A percentile compares a stretch with the other conserved stretches of the same genome.
Evolutionary conservation across 2,329 filamentous ascomycete genomes (phyloP).

Genomic region (Epichloe scottii): DNA sequence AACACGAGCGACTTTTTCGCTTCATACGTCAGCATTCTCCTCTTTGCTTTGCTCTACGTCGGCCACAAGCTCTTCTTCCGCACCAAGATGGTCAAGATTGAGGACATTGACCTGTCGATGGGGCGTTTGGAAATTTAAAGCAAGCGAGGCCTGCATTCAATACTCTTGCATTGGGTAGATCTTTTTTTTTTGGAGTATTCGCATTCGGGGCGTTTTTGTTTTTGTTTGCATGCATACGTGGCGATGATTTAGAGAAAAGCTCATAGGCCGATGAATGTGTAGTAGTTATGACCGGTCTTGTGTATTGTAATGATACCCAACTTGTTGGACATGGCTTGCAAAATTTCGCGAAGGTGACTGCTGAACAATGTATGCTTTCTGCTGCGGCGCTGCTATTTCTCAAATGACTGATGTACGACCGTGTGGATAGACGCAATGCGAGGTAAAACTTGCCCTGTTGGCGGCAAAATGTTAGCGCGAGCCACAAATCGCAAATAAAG

Average conservation of each 20-base stretch:
- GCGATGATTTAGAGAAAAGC: background rate
- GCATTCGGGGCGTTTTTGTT: background rate
- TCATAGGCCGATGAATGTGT: too few relatives aligned
- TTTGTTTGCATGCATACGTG: constrained; percentile 2
- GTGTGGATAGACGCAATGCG: too few relatives aligned
- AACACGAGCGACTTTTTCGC: constrained; percentile 48
- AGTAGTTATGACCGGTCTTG: background rate
- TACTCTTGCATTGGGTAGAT: too few relatives aligned
- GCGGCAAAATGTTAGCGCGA: too few relatives aligned
- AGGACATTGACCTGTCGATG: constrained; percentile 22
- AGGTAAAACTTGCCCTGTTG: too few relatives aligned
- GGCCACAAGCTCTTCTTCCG: constrained; percentile 44
- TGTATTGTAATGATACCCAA: constrained; percentile 7
- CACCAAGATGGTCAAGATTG: constrained; percentile 24
- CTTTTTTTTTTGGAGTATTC: background rate
- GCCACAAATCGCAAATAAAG: too few relatives aligned
- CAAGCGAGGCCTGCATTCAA: too few relatives aligned
- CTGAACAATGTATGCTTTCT: background rate
- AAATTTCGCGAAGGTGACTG: background rate
- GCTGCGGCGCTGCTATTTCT: too few relatives aligned
- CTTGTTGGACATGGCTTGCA: background rate
- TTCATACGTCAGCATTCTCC: constrained; percentile 50
- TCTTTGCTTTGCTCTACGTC: constrained; percentile 47
- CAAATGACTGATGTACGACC: too few relatives aligned
- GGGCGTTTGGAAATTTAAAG: constrained; percentile 4